Evolutionary conservation across 1,284 basidiomycete genomes (phyloP).

Genomic region (Polyporus tsugae): DNA sequence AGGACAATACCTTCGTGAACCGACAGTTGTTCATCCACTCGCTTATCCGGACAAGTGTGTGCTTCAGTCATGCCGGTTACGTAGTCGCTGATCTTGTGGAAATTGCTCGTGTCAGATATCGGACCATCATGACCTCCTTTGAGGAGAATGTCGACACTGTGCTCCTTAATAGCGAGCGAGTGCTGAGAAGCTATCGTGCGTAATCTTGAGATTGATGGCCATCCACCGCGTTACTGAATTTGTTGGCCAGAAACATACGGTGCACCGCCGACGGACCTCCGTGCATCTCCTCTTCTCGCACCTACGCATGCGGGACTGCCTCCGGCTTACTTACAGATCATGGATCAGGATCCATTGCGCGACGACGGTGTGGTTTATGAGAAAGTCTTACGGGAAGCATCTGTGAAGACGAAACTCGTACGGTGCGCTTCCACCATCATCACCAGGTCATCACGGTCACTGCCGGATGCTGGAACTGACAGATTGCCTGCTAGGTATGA

Average conservation of each 20-base stretch:
- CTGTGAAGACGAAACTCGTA: slow-evolving; percentile 31
- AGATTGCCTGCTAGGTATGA: slow-evolving; percentile 17
- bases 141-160: not conserved
- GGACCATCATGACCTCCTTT: not conserved
- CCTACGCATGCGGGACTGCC: slow-evolving; percentile 30
- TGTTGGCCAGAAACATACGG: slow-evolving; percentile 16
- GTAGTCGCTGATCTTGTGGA: no score
- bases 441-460: no score
- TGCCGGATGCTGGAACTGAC: not conserved
- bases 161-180: not conserved
- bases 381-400: slow-evolving; percentile 32
- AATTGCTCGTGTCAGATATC: not conserved
- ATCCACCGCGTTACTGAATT: not conserved
- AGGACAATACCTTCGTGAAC: slow-evolving; percentile 24
- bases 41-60: slow-evolving; percentile 8
- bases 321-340: slow-evolving; percentile 34
- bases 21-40: not conserved
- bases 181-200: not conserved
- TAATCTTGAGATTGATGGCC: not conserved
- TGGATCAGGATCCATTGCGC: slow-evolving; percentile 33
- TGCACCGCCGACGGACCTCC: slow-evolving; percentile 23
- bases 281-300: slow-evolving; percentile 31
- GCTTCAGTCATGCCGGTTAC: no score
- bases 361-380: slow-evolving; percentile 38
- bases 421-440: slow-evolving; percentile 26